Evolutionary conservation across 768 basidiomycete genomes (phyloP), one percentile per base, ranked within the genome.

Genomic region (Dentipellis sp.): DNA sequence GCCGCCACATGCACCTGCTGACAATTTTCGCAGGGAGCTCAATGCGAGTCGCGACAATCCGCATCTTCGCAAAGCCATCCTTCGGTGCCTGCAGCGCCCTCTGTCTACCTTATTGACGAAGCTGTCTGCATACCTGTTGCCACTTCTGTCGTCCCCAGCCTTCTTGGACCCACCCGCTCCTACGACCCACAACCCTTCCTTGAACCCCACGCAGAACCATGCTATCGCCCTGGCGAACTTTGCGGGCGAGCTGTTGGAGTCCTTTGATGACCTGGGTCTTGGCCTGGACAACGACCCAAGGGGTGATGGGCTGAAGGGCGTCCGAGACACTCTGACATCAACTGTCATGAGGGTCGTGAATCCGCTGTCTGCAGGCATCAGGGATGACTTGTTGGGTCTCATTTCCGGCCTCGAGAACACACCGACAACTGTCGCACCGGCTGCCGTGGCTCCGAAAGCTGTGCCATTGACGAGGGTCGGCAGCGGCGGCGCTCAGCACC

Each of bases 51-150:
- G 73, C 47, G 81, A 80, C 52, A 86, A 84, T 60, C 72, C 74
- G 1, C 82, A 88, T 63, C 70, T 91, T 16, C 74, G 81, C 63
- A 78, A 80, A 57, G 88, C 88, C 23, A 80, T 88, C 54, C 65
- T 90, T 40, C 82, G 90, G 53, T 80, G 81, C 36, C 75, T 91
- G 29, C 88, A 88, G 56, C 81, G 84, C 53, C 89, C 88, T 8
- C 71, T 92, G 6, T 88, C 88, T 7, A 87, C 91, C 22, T 66
- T 91, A 40, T 72, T 87, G 61, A 82, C 74, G 60, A 86, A 86
- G 64, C 67, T 91, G 37, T 88, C 86, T 12, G 75, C 81, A 22
- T 76, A 82, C 60, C 75, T 91, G 36, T 70, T 84, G 1, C 87
- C 85, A 7, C 69, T 88, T 17, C 62, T 91, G 12, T 80, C 86